These are phyloP conservation scores for Gaertneriomyces sp. DNA, from an alignment of 192 early-diverging fungal species.

Conservation along the genomic window DNA sequence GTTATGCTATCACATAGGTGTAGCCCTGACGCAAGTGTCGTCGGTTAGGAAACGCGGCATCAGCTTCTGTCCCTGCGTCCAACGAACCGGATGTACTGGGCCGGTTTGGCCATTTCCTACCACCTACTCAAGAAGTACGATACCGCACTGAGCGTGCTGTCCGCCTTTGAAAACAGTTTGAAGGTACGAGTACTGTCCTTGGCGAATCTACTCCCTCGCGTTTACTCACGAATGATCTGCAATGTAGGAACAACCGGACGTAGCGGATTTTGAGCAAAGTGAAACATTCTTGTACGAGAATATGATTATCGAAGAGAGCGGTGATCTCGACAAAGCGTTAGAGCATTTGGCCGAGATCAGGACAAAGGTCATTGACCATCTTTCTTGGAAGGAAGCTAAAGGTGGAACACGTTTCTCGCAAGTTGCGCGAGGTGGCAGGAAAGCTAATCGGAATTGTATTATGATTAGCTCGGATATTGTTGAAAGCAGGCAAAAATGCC, in stretches of 20 bases:
- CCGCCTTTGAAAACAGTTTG: constrained; percentile 63
- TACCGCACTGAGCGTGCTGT: constrained; percentile 67
- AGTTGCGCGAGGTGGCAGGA: background rate
- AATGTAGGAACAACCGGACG: constrained; percentile 25
- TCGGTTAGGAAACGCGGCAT: constrained; percentile 59
- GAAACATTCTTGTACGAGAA: constrained; percentile 88
- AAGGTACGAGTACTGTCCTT: constrained; percentile 42
- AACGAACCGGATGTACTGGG: constrained; percentile 71
- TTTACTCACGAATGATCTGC: background rate
- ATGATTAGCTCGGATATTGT: constrained; percentile 61
- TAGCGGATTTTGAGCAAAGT: constrained; percentile 64
- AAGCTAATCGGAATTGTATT: background rate
- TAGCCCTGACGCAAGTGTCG: background rate
- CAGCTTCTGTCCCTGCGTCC: constrained; percentile 69
- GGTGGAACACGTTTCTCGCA: constrained; percentile 22
- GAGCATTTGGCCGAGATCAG: constrained; percentile 75
- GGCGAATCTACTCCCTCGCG: background rate
- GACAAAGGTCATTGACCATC: constrained; percentile 68
- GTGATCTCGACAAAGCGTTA: constrained; percentile 71
- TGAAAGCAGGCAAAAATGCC: constrained; percentile 62
- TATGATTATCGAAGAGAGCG: constrained; percentile 76
- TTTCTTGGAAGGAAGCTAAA: constrained; percentile 63
- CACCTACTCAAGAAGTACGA: constrained; percentile 76
- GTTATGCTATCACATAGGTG: background rate
- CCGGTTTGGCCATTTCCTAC: constrained; percentile 80